These are phyloP conservation scores for Aureobasidium musti DNA, from an alignment of 2,329 filamentous ascomycete species.

Conservation along the genomic window DNA sequence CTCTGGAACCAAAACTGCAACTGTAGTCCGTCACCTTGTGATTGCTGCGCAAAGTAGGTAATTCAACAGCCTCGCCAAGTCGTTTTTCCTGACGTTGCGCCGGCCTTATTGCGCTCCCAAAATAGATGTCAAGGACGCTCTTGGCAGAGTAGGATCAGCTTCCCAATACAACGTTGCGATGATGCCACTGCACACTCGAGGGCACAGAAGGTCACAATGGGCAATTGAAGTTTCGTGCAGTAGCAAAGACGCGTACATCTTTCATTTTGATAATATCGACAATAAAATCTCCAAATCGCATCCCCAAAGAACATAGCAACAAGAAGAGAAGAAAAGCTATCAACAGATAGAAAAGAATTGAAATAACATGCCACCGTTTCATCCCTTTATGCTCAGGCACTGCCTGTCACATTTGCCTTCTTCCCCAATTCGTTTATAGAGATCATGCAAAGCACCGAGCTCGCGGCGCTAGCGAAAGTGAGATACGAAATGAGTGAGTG, in stretches of 20 bases:
- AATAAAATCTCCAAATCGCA: conserved; percentile 5
- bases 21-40: background rate
- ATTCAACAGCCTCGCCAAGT: background rate
- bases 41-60: conserved; percentile 2
- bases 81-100: conserved; percentile 16
- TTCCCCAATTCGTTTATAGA: conserved; percentile 18
- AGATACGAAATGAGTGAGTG: conserved; percentile 28
- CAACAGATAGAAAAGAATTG: conserved; percentile 29
- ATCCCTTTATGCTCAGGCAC: conserved; percentile 17
- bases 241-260: background rate
- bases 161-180: conserved; percentile 10
- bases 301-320: conserved; percentile 23
- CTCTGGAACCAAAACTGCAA: background rate
- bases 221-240: background rate
- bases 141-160: conserved; percentile 13
- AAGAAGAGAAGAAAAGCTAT: conserved; percentile 29
- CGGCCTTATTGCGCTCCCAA: conserved; percentile 20
- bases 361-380: conserved; percentile 11
- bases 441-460: conserved; percentile 28
- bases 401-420: conserved; percentile 27
- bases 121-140: conserved; percentile 15
- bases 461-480: conserved; percentile 28
- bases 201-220: background rate
- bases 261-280: conserved; percentile 12
- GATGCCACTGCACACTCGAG: background rate